Evolutionary conservation across 345 rosid genomes (phyloP).

Genomic region (Euclidium syriacum): DNA sequence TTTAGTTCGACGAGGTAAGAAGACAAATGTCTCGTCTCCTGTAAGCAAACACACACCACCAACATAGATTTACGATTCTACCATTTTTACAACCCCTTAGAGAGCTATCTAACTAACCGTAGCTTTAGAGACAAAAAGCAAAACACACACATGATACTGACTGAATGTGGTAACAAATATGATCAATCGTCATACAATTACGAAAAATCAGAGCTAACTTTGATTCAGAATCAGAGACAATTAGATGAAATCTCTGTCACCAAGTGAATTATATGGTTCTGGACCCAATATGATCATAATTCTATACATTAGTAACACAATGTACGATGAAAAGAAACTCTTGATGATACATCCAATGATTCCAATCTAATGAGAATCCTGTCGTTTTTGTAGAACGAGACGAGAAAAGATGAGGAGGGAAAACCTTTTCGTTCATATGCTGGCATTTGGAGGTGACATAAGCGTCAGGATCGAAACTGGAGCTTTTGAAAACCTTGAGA

Average conservation of each 20-base stretch:
- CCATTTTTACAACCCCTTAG: not conserved
- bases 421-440: constrained; percentile 80
- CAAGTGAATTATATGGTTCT: not conserved
- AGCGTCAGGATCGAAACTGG: constrained; percentile 61
- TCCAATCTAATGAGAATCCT: not conserved
- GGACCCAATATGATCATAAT: not conserved
- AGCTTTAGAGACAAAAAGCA: not conserved
- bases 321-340: not conserved
- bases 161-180: not conserved
- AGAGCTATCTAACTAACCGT: not conserved
- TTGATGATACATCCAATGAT: too few species aligned
- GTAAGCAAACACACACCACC: constrained; percentile 11
- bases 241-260: not conserved
- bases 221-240: not conserved
- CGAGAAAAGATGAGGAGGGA: not conserved
- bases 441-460: constrained; percentile 69
- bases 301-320: not conserved
- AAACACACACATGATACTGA: not conserved
- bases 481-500: constrained; percentile 68
- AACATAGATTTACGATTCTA: not conserved
- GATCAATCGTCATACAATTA: not conserved
- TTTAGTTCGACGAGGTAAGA: constrained; percentile 61
- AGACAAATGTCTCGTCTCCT: constrained; percentile 71
- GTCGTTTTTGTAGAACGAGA: not conserved
- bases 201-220: not conserved